Percentiles rank a stretch among this genome's conserved stretches.
These are phyloP conservation scores for Citrus mangshanensis DNA, from an alignment of 345 rosid genomes.

Conservation along the genomic window DNA sequence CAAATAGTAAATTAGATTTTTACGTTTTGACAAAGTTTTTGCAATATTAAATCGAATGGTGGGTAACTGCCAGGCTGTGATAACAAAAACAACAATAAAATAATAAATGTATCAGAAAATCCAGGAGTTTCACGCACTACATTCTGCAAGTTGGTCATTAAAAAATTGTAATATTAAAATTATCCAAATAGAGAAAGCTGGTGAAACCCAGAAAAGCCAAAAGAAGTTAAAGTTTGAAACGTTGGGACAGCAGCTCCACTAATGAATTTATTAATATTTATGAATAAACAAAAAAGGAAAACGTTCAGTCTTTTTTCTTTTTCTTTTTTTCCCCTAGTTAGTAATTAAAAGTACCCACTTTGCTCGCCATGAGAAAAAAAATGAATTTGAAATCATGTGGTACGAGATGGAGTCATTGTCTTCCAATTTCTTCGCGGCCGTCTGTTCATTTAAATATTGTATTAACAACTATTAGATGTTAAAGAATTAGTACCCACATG, in stretches of 20 bases:
- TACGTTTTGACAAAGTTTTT: too few relatives aligned
- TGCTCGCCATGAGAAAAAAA: too few relatives aligned
- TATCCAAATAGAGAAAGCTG: not conserved
- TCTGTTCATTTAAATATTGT: not conserved
- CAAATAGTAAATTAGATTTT: too few relatives aligned
- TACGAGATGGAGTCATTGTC: not conserved
- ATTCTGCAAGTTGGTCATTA: not conserved
- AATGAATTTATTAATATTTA: not conserved
- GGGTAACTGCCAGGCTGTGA: not conserved
- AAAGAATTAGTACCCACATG: not conserved
- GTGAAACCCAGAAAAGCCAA: not conserved
- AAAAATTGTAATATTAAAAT: not conserved
- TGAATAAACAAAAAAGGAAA: not conserved
- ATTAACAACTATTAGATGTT: not conserved
- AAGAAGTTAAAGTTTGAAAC: not conserved
- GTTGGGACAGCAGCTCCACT: not conserved
- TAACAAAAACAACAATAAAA: not conserved
- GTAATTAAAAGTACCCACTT: not conserved
- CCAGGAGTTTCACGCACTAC: not conserved
- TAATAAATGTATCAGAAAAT: not conserved
- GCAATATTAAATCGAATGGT: not conserved
- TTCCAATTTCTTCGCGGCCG: conserved; percentile 12
- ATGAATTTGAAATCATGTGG: not conserved
- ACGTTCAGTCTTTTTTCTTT: not conserved
- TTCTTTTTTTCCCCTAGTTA: not conserved